Evolutionary conservation across 2,329 filamentous ascomycete genomes (phyloP).

Genomic region (Sporothrix dimorphospora): DNA sequence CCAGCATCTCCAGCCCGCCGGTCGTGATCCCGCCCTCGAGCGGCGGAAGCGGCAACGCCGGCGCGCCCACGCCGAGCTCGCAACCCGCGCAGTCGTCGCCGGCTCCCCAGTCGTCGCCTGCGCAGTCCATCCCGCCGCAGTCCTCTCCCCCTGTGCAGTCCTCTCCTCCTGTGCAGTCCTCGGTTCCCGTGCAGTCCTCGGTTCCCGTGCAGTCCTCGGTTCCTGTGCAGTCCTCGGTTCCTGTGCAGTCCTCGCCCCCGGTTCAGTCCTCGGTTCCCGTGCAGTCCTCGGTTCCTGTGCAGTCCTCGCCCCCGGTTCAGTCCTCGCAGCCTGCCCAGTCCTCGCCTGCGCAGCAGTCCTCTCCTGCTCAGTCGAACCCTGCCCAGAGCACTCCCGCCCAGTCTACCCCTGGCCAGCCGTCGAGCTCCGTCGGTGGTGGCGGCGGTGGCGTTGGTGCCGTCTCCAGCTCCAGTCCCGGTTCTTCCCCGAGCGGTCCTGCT

Average conservation of each 20-base stretch:
- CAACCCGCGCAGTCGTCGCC: not conserved
- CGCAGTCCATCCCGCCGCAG: not conserved
- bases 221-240: not conserved
- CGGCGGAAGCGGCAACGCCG: not conserved
- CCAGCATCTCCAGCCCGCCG: constrained; percentile 14
- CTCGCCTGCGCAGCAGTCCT: not conserved
- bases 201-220: not conserved
- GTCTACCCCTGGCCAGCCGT: not conserved
- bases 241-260: not conserved
- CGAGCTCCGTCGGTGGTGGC: not conserved
- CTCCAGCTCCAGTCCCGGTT: not conserved
- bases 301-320: not conserved
- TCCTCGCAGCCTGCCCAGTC: constrained; percentile 4
- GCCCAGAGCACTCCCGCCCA: not conserved
- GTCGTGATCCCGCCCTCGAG: constrained; percentile 14
- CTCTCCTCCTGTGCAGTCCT: not conserved
- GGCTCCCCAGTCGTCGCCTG: not conserved
- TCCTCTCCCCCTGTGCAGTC: not conserved
- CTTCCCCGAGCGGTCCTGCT: not conserved
- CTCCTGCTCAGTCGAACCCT: not conserved
- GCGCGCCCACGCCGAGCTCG: not conserved
- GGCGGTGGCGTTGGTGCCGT: not conserved
- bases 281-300: not conserved
- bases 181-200: not conserved
- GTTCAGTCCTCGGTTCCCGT: not conserved